Evolutionary conservation across 2,329 filamentous ascomycete genomes (phyloP).

Genomic region (Fusarium camptoceras): DNA sequence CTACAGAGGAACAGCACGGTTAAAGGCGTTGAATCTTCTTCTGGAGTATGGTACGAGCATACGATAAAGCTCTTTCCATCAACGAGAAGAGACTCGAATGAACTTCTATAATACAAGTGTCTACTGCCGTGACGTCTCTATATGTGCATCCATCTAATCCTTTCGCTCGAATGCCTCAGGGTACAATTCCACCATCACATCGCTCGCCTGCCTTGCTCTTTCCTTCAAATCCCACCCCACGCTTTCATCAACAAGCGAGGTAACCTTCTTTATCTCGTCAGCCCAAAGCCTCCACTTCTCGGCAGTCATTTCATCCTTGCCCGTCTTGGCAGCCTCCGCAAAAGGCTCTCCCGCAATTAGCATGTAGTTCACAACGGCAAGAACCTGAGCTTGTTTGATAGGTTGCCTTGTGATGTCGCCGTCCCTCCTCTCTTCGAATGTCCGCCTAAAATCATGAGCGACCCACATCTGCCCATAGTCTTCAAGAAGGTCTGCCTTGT

Average conservation of each 20-base stretch:
- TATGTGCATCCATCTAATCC: accelerated
- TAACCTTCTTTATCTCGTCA: neutral
- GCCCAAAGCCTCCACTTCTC: constrained; percentile 25
- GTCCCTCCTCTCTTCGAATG: neutral
- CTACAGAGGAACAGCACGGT: neutral
- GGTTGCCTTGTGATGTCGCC: accelerated
- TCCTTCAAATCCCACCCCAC: neutral
- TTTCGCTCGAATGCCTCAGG: neutral
- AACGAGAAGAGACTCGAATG: neutral
- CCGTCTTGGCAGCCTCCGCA: neutral
- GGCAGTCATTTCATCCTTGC: neutral
- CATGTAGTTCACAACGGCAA: constrained; percentile 1
- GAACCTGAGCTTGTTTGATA: neutral
- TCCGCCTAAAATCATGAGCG: neutral
- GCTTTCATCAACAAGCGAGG: neutral
- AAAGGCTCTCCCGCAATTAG: constrained; percentile 4
- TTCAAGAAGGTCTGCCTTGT: neutral
- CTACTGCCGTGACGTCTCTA: neutral
- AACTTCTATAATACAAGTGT: neutral
- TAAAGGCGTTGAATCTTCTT: neutral
- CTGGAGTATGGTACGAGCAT: neutral
- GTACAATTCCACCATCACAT: constrained; percentile 24
- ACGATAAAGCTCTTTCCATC: neutral
- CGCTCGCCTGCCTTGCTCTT: neutral
- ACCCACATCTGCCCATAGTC: neutral